A percentile compares a stretch with the other conserved stretches of the same genome.
Conservation (phyloP, 805 yeast genomes). For the Clavispora carvajalis region DNA sequence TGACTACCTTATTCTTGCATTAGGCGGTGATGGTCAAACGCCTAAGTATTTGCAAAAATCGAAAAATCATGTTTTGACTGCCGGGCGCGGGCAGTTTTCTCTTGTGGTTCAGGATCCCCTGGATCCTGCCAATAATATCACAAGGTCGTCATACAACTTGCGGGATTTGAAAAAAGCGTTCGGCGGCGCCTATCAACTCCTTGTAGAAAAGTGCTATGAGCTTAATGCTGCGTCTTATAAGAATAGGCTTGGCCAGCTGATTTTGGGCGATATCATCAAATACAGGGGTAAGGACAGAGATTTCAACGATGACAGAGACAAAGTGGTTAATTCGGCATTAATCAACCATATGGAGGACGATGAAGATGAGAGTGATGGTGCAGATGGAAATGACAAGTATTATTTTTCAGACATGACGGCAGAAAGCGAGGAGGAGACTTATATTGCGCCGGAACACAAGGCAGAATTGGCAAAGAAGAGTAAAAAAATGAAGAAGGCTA, state of each 20-base stretch:
- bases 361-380: conserved; percentile 30
- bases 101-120: conserved; percentile 86
- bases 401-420: conserved; percentile 41
- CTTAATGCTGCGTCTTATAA: conserved; percentile 62
- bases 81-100: conserved; percentile 51
- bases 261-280: conserved; percentile 74
- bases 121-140: conserved; percentile 75
- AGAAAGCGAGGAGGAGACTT: conserved; percentile 23
- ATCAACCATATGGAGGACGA: conserved; percentile 23
- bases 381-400: conserved; percentile 34
- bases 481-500: not conserved
- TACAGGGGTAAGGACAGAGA: conserved; percentile 71
- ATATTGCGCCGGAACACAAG: not conserved
- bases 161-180: conserved; percentile 79
- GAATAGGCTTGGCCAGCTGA: conserved; percentile 63
- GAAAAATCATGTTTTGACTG: conserved; percentile 45
- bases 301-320: conserved; percentile 66
- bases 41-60: conserved; percentile 59
- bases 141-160: conserved; percentile 78
- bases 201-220: conserved; percentile 71
- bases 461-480: not conserved
- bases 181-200: conserved; percentile 78
- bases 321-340: conserved; percentile 57
- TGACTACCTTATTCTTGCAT: conserved; percentile 68
- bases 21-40: conserved; percentile 45